Percentiles rank a stretch among this genome's conserved stretches.
Conservation (phyloP, 768 basidiomycete genomes). For the Leccinum broughii region DNA sequence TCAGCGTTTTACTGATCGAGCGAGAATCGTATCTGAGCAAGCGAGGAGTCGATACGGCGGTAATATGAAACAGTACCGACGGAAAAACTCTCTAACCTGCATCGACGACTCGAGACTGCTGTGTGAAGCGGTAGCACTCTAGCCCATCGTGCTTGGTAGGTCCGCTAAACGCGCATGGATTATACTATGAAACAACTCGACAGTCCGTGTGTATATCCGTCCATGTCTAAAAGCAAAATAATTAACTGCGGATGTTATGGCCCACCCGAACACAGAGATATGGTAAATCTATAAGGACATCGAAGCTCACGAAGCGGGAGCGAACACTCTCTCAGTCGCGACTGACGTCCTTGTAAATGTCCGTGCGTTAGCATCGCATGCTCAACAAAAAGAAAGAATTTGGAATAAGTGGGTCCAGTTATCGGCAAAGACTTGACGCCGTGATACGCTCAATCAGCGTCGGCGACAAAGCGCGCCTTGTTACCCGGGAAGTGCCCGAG, state of each 20-base stretch:
- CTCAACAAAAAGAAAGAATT: neutral
- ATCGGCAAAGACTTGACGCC: neutral
- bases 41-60: too few relatives aligned
- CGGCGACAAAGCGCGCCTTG: conserved; percentile 2
- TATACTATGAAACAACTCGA: neutral
- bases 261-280: neutral
- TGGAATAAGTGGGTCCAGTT: neutral
- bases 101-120: too few relatives aligned
- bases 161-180: neutral
- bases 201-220: neutral
- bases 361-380: conserved; percentile 14
- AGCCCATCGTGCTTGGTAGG: too few relatives aligned
- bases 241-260: neutral
- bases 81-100: too few relatives aligned
- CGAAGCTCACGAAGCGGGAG: neutral
- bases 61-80: too few relatives aligned
- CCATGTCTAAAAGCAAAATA: neutral
- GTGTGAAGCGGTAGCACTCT: too few relatives aligned
- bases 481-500: conserved; percentile 1
- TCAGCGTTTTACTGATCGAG: too few relatives aligned
- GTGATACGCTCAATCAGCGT: conserved; percentile 15
- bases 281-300: neutral
- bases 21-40: too few relatives aligned
- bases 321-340: conserved; percentile 24
- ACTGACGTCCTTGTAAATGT: conserved; percentile 32